Percentiles rank a stretch among this genome's conserved stretches.
These are phyloP conservation scores for Fomitopsis schrenkii DNA, from an alignment of 1,284 basidiomycete genomes.

Conservation along the genomic window DNA sequence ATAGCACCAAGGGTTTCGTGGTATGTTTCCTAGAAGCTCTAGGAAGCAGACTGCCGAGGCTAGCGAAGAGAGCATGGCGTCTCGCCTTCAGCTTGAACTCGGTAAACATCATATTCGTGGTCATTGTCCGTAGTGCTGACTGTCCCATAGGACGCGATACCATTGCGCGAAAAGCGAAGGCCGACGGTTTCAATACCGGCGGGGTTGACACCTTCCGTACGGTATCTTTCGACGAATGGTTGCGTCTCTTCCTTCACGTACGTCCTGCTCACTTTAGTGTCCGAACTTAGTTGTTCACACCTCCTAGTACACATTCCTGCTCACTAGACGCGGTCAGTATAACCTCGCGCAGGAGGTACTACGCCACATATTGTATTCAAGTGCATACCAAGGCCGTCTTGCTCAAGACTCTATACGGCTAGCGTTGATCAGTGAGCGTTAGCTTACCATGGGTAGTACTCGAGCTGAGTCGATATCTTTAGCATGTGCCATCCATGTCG, in stretches of 20 bases:
- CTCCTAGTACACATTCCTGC: constrained; percentile 77
- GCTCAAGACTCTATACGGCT: constrained; percentile 71
- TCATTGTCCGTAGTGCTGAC: neutral
- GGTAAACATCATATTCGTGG: constrained; percentile 37
- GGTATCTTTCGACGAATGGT: constrained; percentile 84
- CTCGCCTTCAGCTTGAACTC: constrained; percentile 70
- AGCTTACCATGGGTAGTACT: too few species aligned
- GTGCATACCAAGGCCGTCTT: constrained; percentile 65
- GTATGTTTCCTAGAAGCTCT: constrained; percentile 57
- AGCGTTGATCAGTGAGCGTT: constrained; percentile 62
- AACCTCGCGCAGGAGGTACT: constrained; percentile 77
- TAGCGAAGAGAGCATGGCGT: constrained; percentile 71
- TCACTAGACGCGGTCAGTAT: constrained; percentile 64
- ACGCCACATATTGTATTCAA: constrained; percentile 75
- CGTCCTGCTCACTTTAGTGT: neutral
- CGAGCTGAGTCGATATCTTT: neutral
- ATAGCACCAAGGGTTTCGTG: constrained; percentile 42
- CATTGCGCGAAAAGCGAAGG: constrained; percentile 32
- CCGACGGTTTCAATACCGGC: constrained; percentile 26
- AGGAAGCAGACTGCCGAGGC: constrained; percentile 49
- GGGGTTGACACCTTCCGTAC: constrained; percentile 72
- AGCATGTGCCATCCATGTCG: constrained; percentile 70
- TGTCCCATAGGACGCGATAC: constrained; percentile 23
- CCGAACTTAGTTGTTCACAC: neutral
- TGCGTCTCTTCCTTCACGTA: constrained; percentile 83